phyloP scores from a whole-genome alignment of 1,284 basidiomycete genomes.

The Farysia itapuensis region DNA sequence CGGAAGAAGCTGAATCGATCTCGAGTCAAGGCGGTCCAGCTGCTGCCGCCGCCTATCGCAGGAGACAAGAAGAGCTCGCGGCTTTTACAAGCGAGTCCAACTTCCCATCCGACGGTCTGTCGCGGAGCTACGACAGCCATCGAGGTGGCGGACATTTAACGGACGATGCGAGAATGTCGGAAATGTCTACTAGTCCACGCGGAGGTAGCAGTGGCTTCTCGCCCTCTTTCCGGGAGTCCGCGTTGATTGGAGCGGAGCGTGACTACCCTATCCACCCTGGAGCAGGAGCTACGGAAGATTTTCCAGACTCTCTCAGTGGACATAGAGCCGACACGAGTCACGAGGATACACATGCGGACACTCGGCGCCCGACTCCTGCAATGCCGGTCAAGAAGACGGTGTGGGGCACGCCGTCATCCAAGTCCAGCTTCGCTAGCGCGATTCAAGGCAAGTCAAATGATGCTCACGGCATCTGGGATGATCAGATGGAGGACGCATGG shows the following conservation, averaged over 20 bases:
- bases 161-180: background rate
- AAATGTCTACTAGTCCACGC: background rate
- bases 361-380: background rate
- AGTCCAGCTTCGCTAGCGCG: conserved; percentile 31
- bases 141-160: conserved; percentile 1
- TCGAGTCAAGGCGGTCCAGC: conserved; percentile 22
- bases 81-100: conserved; percentile 26
- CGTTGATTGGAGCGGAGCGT: conserved; percentile 54
- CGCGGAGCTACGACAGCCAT: conserved; percentile 26
- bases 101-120: conserved; percentile 37
- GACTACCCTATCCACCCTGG: conserved; percentile 54
- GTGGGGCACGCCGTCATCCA: conserved; percentile 54
- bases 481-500: conserved; percentile 56
- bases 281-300: conserved; percentile 31
- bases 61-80: conserved; percentile 29
- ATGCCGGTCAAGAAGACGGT: conserved; percentile 43
- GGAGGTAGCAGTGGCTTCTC: conserved; percentile 10
- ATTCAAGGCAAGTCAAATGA: conserved; percentile 22
- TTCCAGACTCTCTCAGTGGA: conserved; percentile 38
- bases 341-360: background rate
- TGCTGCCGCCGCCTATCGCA: conserved; percentile 29
- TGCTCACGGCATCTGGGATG: conserved; percentile 24
- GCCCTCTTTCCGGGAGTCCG: conserved; percentile 51
- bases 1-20: conserved; percentile 43
- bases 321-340: conserved; percentile 11